Evolutionary conservation across 2,329 filamentous ascomycete genomes (phyloP).

Genomic region (Plenodomus biglobosus): DNA sequence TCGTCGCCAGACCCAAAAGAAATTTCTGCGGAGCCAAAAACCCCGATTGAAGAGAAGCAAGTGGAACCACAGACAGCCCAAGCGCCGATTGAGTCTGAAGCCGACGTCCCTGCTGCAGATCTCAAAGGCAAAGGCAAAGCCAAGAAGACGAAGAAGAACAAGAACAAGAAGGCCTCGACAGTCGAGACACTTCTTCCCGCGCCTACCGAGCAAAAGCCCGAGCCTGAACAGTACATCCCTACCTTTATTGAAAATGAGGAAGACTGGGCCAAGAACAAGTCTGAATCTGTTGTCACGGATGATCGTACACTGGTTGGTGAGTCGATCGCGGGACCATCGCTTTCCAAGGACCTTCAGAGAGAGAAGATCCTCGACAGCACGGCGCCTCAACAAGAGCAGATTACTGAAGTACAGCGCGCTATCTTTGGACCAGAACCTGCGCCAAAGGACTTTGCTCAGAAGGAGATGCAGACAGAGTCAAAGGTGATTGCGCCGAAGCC

Average conservation of each 20-base stretch:
- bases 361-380: constrained; percentile 37
- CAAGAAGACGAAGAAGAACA: constrained; percentile 31
- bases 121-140: constrained; percentile 28
- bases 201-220: constrained; percentile 4
- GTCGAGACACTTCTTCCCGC: constrained; percentile 3
- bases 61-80: constrained; percentile 5
- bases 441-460: constrained; percentile 1
- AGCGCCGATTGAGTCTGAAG: constrained; percentile 13
- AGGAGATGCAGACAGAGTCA: background rate
- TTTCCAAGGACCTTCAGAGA: constrained; percentile 21
- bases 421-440: constrained; percentile 3
- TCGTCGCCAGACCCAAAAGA: constrained; percentile 19
- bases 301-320: constrained; percentile 39
- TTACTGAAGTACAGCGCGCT: constrained; percentile 17
- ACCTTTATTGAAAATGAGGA: constrained; percentile 37
- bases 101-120: constrained; percentile 18
- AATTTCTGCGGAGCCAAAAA: constrained; percentile 13
- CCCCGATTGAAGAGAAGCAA: constrained; percentile 9
- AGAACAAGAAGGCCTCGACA: constrained; percentile 30
- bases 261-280: constrained; percentile 31
- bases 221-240: constrained; percentile 20
- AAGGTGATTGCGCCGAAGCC: background rate
- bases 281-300: constrained; percentile 30
- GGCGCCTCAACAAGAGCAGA: constrained; percentile 12
- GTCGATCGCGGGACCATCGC: constrained; percentile 11